These are phyloP conservation scores for Didymella glomerata DNA, from an alignment of 2,329 filamentous ascomycete genomes.

Conservation along the genomic window DNA sequence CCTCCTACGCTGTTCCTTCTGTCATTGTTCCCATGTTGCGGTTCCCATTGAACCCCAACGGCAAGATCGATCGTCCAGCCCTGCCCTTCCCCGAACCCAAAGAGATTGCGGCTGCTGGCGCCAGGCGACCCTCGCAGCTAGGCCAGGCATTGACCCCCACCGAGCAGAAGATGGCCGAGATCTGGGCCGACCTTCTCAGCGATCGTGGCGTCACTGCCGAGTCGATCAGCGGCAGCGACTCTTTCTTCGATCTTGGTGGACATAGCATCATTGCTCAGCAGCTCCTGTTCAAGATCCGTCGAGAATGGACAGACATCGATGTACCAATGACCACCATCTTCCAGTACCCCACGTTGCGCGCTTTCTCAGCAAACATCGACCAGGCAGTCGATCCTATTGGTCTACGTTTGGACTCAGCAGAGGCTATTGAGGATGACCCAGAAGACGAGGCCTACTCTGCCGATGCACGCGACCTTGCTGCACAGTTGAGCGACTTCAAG, in stretches of 20 bases:
- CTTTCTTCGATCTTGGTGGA: conserved; percentile 83
- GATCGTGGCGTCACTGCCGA: conserved; percentile 68
- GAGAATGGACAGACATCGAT: conserved; percentile 68
- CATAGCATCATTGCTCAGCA: conserved; percentile 84
- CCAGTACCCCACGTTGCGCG: conserved; percentile 68
- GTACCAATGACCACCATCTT: conserved; percentile 77
- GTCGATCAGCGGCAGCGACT: conserved; percentile 68
- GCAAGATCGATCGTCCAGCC: conserved; percentile 81
- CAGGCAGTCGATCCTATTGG: conserved; percentile 59
- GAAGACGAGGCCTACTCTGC: conserved; percentile 63
- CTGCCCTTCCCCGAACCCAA: conserved; percentile 82
- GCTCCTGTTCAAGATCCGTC: conserved; percentile 75
- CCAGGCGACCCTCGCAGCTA: conserved; percentile 55
- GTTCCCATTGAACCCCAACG: conserved; percentile 69
- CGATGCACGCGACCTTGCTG: conserved; percentile 61
- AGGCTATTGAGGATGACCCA: conserved; percentile 55
- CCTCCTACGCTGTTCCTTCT: conserved; percentile 77
- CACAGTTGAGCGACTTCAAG: conserved; percentile 55
- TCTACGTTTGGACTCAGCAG: conserved; percentile 54
- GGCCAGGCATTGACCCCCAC: conserved; percentile 63
- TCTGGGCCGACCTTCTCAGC: conserved; percentile 76
- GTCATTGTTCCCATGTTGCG: conserved; percentile 76
- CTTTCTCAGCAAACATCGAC: conserved; percentile 63
- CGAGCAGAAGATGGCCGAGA: conserved; percentile 72
- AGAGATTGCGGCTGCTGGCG: conserved; percentile 67